Evolutionary conservation across 192 early-diverging fungal species (phyloP), one percentile per base, ranked within the genome.

Genomic region (Backusella mclennaniae): DNA sequence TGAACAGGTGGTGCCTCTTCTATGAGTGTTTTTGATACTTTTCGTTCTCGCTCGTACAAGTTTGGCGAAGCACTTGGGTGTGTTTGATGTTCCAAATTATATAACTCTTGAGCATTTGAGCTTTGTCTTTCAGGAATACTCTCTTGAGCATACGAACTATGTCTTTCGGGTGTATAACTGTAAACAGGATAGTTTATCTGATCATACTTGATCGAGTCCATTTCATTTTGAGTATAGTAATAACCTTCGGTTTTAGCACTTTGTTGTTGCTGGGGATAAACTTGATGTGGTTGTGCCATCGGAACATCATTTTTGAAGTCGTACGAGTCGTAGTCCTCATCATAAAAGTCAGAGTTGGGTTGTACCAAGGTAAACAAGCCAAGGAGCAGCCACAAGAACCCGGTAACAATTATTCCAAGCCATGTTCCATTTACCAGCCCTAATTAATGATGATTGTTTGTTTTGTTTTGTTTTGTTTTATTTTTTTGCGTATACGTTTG

Each of bases 371-470:
- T 66, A 66, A 66, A 74, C n/a, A 74, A 26, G 38, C 21, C 52
- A 26, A 74, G 42, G n/a, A 74, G 33, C 17, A 74, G 33, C 73
- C 73, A 74, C 19, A 74, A 41, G 14, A 66, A 56, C 19, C 35
- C 52, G n/a, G 42, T 9, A 17, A 74, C 33, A 12, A 74, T 66
- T 6, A 38, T 31, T 3, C 73, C 73, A n/a, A 74, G 36, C 73
- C 73, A 74, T n/a, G 56, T 26, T 41, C 73, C 73, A 42, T 74
- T 66, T 1, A 66, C 38, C 11, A 74, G 31, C 73, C 73, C 73
- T 74, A 73, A 29, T 19, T 52, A 42, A 52, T 15, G 2, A n/a
- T 9, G 6, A n/a, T 9, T 52, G 2, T 23, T 49, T 19, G 17
- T 12, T 33, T 72, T 49, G 9, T 26, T 33, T 31, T 72, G 3